Percentiles rank a stretch among this genome's conserved stretches.
Evolutionary conservation across 1,284 basidiomycete genomes (phyloP).

Genomic region (Rhodotorula sp.): DNA sequence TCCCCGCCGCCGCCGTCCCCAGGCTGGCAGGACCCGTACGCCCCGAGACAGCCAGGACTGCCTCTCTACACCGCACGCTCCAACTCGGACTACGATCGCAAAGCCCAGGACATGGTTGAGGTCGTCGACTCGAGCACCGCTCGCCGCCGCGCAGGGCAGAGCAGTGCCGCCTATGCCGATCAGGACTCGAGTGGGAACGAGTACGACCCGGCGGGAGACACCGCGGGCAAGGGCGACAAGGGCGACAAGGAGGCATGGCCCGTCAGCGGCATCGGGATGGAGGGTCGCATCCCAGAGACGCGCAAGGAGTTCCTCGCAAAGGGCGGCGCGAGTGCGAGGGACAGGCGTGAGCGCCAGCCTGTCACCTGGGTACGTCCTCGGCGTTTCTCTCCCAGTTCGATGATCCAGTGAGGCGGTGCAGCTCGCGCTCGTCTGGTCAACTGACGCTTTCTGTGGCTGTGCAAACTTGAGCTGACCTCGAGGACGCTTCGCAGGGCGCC

Average conservation of each 20-base stretch:
- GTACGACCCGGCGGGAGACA: neutral
- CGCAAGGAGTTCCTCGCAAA: conserved; percentile 29
- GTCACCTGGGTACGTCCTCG: conserved; percentile 32
- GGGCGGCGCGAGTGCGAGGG: neutral
- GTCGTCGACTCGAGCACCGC: conserved; percentile 10
- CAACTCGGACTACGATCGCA: neutral
- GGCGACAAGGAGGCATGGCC: conserved; percentile 26
- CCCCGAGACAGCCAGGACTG: conserved; percentile 35
- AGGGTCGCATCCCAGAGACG: conserved; percentile 32
- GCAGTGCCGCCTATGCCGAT: neutral
- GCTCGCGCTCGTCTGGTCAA: neutral
- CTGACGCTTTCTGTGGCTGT: neutral
- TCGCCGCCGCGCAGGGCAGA: conserved; percentile 1
- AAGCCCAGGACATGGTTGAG: conserved; percentile 1
- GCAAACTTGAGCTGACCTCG: too few relatives aligned
- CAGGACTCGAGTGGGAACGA: neutral
- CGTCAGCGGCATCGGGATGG: conserved; percentile 38
- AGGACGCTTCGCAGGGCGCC: conserved; percentile 12
- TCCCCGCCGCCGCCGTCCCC: conserved; percentile 13
- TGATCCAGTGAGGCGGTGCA: neutral
- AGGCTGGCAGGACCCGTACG: conserved; percentile 22
- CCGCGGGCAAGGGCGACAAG: conserved; percentile 11
- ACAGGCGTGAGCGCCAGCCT: neutral
- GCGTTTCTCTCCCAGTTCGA: neutral
- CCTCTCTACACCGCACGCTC: conserved; percentile 27